Evolutionary conservation across 352 stramenopile genomes (phyloP), one percentile per base, ranked within the genome.

Genomic region (Globisporangium carolinianum): DNA sequence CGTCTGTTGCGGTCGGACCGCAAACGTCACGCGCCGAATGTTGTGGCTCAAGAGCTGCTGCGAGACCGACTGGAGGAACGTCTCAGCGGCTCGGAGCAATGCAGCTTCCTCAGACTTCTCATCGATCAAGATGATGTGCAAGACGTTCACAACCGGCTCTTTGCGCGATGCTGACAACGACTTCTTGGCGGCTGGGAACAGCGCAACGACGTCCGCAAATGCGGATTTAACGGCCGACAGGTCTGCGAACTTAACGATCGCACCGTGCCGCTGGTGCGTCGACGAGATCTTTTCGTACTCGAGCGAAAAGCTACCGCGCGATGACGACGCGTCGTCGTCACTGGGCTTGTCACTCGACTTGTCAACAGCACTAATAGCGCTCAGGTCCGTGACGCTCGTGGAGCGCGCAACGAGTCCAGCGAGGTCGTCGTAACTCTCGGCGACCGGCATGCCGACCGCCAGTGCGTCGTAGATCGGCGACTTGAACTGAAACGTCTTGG

Each of bases 11-110:
- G 86, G 79, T 42, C 84, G 81, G 41, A 93, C 79, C 4, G 83
- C 85, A 58, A 97, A 95, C 51, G 87, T 96, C 57, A 96, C 83
- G 43, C 89, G 87, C 49, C 87, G 87, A 49, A 97, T 89, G 64
- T 91, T 88, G 76, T 88, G 81, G 43, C 63, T 59, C 47, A 75
- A 75, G 32, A 95, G 63, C 24, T 76, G 68, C 15, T 74, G 62
- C 39, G 79, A 71, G 57, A 87, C 61, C 11, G 76, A 72, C 61
- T 86, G 86, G 17, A 95, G 78, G 60, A 87, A 89, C 5, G 53
- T 41, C 61, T 92, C 73, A 12, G 72, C 71, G 9, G 82, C 51
- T 60, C 81, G 65, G 18, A 95, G 55, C 15, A 92, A 70, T 39
- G 63, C 62, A 6, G 53, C 56, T 65, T 94, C 82, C 14, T 87